phyloP scores from a whole-genome alignment of 306 rosid species.

The Neltuma alba region DNA sequence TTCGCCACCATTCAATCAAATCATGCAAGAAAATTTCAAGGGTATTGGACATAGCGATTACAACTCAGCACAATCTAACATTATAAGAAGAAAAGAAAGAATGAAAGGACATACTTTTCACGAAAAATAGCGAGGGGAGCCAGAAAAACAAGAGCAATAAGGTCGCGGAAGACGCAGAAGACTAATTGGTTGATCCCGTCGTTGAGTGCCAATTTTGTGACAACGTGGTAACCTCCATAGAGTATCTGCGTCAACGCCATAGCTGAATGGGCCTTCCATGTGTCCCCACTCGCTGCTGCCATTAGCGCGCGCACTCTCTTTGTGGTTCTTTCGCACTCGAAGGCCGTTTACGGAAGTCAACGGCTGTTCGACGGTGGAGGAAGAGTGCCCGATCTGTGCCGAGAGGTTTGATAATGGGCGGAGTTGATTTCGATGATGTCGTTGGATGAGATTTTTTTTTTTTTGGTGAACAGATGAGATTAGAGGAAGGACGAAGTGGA shows the following conservation, averaged over 20 bases:
- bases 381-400: not conserved
- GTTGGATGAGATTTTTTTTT: too few relatives aligned
- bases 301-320: constrained; percentile 9
- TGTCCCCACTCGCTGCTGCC: constrained; percentile 47
- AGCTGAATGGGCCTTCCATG: constrained; percentile 71
- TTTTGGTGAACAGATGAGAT: too few relatives aligned
- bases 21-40: constrained; percentile 17
- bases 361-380: too few relatives aligned
- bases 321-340: too few relatives aligned
- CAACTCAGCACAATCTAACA: not conserved
- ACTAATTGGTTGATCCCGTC: constrained; percentile 86
- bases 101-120: constrained; percentile 58
- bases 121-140: constrained; percentile 75
- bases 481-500: too few relatives aligned
- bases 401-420: constrained; percentile 3
- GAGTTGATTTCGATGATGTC: too few relatives aligned
- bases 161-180: constrained; percentile 81
- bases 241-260: constrained; percentile 76
- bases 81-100: not conserved
- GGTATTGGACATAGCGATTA: not conserved
- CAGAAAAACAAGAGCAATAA: constrained; percentile 69
- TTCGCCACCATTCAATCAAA: not conserved
- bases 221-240: constrained; percentile 90
- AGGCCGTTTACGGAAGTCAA: too few relatives aligned
- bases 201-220: constrained; percentile 91